phyloP scores from a whole-genome alignment of 1,284 basidiomycete genomes.

The Cutaneotrichosporon dermatis region DNA sequence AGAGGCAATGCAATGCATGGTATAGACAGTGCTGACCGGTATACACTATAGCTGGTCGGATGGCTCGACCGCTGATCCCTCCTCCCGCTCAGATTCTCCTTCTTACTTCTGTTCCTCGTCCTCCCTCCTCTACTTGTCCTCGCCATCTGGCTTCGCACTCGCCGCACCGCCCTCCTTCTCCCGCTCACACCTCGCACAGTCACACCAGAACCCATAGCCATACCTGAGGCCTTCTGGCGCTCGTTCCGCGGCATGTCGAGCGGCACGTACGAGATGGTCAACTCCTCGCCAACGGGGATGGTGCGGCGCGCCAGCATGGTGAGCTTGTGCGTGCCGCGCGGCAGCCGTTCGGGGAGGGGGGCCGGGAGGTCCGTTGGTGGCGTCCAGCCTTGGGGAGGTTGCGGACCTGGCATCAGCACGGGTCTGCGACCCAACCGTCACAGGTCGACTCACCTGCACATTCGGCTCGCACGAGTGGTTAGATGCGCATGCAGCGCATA shows the following conservation, averaged over 20 bases:
- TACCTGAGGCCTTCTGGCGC: conserved; percentile 61
- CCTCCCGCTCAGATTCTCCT: no score
- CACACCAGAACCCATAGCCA: conserved; percentile 71
- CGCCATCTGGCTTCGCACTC: no score
- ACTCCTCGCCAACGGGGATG: conserved; percentile 69
- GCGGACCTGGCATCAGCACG: conserved; percentile 28
- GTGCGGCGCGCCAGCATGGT: conserved; percentile 61
- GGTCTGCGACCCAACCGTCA: no score
- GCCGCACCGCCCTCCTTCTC: conserved; percentile 29
- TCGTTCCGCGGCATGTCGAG: conserved; percentile 56
- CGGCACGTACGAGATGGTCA: conserved; percentile 69
- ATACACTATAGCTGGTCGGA: no score
- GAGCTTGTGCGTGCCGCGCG: conserved; percentile 39
- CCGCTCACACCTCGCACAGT: conserved; percentile 60
- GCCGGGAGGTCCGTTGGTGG: conserved; percentile 63
- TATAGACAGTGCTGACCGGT: no score
- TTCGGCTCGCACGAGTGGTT: conserved; percentile 81
- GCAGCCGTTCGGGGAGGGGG: conserved; percentile 49
- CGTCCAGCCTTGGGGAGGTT: conserved; percentile 37
- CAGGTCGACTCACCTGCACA: conserved; percentile 54
- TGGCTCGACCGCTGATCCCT: no score
- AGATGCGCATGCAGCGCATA: conserved; percentile 76
- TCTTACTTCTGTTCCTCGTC: no score
- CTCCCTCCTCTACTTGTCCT: no score
- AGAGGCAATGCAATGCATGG: no score